Percentiles rank a stretch among this genome's conserved stretches.
phyloP scores from a whole-genome alignment of 2,329 filamentous ascomycete species.

The Penicillium olsonii region DNA sequence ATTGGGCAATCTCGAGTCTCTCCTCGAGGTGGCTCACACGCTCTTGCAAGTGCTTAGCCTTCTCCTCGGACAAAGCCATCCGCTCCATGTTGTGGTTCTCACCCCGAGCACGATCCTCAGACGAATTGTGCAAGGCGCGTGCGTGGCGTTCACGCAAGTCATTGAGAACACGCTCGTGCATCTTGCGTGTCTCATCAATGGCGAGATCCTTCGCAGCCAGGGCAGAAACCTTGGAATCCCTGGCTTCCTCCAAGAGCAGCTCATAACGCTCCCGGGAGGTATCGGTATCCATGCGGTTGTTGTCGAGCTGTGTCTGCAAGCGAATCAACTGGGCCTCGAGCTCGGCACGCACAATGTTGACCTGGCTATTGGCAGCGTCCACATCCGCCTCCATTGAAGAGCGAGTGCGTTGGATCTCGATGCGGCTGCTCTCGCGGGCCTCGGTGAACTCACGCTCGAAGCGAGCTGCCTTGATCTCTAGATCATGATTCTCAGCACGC shows the following conservation, averaged over 20 bases:
- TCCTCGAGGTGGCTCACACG: constrained; percentile 83
- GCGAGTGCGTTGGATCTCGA: constrained; percentile 79
- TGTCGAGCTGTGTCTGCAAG: constrained; percentile 74
- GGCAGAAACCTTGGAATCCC: constrained; percentile 65
- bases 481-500: constrained; percentile 62
- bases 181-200: constrained; percentile 59
- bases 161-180: constrained; percentile 73
- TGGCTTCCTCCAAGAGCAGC: constrained; percentile 79
- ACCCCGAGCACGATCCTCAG: constrained; percentile 78
- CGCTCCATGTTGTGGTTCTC: constrained; percentile 81
- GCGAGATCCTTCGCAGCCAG: constrained; percentile 57
- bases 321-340: constrained; percentile 77
- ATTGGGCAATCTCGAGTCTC: constrained; percentile 84
- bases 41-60: constrained; percentile 82
- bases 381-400: constrained; percentile 78
- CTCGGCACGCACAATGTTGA: constrained; percentile 78
- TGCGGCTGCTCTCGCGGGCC: constrained; percentile 74
- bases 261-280: constrained; percentile 79
- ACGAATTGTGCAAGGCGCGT: constrained; percentile 68
- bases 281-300: constrained; percentile 75
- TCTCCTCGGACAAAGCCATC: constrained; percentile 78
- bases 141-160: constrained; percentile 76
- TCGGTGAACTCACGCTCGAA: constrained; percentile 83
- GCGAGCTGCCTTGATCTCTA: constrained; percentile 67
- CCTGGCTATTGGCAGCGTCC: constrained; percentile 79